Conservation (phyloP, 176 grass and related monocot genomes). For the Zizania latifolia region DNA sequence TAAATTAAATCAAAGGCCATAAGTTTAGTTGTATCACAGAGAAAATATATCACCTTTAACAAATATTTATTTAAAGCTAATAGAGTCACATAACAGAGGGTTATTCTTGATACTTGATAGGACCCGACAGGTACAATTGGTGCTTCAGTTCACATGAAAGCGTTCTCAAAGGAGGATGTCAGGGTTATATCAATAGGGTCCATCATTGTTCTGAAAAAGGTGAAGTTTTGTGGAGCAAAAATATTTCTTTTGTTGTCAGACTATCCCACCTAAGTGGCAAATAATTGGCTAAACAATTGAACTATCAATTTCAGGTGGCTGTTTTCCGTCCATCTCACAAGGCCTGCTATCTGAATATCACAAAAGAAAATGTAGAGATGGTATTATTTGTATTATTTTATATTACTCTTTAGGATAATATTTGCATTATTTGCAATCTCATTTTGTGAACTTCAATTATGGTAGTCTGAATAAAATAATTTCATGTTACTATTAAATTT, state of each 20-base stretch:
- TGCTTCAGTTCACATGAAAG: slow-evolving; percentile 47
- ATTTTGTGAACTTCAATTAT: not conserved
- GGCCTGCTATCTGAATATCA: slow-evolving; percentile 46
- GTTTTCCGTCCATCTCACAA: slow-evolving; percentile 32
- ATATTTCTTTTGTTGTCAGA: not conserved
- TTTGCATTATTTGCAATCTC: not conserved
- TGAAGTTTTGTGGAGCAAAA: not conserved
- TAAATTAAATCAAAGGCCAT: not conserved
- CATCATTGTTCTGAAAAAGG: slow-evolving; percentile 46
- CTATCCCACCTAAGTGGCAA: not conserved
- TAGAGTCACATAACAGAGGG: not conserved
- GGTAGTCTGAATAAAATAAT: not conserved
- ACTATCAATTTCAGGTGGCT: slow-evolving; percentile 36
- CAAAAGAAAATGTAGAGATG: slow-evolving; percentile 41
- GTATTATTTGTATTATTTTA: slow-evolving; percentile 9
- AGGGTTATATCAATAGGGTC: slow-evolving; percentile 41
- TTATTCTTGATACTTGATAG: slow-evolving; percentile 33
- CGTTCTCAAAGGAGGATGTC: slow-evolving; percentile 14
- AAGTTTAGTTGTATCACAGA: not conserved
- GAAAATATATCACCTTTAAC: not conserved
- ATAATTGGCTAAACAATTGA: not conserved
- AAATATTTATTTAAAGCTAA: not conserved
- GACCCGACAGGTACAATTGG: slow-evolving; percentile 36
- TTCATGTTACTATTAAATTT: not conserved
- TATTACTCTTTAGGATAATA: not conserved